These are phyloP conservation scores for Ascochyta pisi DNA, from an alignment of 2,329 filamentous ascomycete species.

Conservation along the genomic window DNA sequence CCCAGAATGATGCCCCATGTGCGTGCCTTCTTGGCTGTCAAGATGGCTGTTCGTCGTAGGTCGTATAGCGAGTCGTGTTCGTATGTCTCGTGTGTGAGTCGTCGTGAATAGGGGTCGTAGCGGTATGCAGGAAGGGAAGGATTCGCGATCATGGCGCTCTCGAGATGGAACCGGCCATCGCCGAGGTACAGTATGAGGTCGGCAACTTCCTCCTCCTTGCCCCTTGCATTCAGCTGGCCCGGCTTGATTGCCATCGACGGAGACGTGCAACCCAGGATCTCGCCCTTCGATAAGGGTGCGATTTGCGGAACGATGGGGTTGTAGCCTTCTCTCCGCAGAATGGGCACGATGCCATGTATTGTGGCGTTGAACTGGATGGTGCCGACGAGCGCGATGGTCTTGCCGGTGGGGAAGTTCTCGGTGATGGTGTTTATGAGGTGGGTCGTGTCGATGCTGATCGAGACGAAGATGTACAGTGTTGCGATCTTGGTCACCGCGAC, in stretches of 20 bases:
- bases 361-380: conserved; percentile 99
- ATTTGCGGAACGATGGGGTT: conserved; percentile 89
- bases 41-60: conserved; percentile 78
- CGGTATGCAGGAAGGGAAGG: conserved; percentile 88
- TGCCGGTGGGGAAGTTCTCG: conserved; percentile 83
- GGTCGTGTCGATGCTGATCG: conserved; percentile 91
- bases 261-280: conserved; percentile 97
- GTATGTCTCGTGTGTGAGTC: conserved; percentile 89
- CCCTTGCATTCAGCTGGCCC: conserved; percentile 53
- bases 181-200: conserved; percentile 88
- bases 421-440: conserved; percentile 88
- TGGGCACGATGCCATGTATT: conserved; percentile 80
- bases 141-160: conserved; percentile 99
- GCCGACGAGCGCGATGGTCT: conserved; percentile 89
- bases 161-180: conserved; percentile 92
- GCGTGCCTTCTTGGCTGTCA: conserved; percentile 73
- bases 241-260: conserved; percentile 58
- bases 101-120: conserved; percentile 95
- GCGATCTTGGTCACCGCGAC: conserved; percentile 97
- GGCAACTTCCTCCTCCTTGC: conserved; percentile 53
- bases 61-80: conserved; percentile 89
- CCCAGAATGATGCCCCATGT: conserved; percentile 97
- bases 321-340: conserved; percentile 84
- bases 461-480: conserved; percentile 96
- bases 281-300: conserved; percentile 87